These are phyloP conservation scores for Talaromyces sp. DNA, from an alignment of 2,329 filamentous ascomycete genomes.

Conservation along the genomic window DNA sequence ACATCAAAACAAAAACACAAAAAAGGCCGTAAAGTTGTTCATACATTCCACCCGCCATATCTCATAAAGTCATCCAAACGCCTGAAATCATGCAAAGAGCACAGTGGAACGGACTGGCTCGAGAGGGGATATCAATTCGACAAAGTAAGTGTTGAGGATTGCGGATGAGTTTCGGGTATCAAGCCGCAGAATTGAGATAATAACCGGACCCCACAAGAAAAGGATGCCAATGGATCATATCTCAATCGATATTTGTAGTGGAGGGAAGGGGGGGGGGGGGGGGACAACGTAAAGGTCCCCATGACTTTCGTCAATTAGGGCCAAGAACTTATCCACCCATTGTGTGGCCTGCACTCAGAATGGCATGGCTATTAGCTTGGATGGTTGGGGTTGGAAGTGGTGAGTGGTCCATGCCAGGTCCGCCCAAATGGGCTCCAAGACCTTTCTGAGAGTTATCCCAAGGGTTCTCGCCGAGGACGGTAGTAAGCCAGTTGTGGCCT, in stretches of 20 bases:
- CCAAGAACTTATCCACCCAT: constrained; percentile 31
- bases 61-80: constrained; percentile 37
- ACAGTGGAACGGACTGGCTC: constrained; percentile 5
- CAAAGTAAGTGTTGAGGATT: background rate
- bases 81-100: constrained; percentile 34
- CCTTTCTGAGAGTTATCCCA: constrained; percentile 48
- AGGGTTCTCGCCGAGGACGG: constrained; percentile 76
- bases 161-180: background rate
- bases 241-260: too few relatives aligned
- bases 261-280: too few relatives aligned
- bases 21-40: constrained; percentile 31
- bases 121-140: constrained; percentile 1
- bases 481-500: constrained; percentile 78
- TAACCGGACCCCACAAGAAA: too few relatives aligned
- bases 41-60: constrained; percentile 36
- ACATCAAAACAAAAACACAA: constrained; percentile 15
- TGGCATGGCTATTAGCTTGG: constrained; percentile 43
- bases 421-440: constrained; percentile 32
- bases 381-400: constrained; percentile 37
- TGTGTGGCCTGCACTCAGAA: constrained; percentile 46
- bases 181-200: too few relatives aligned
- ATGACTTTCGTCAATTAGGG: background rate
- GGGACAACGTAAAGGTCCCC: background rate
- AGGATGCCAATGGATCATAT: too few relatives aligned
- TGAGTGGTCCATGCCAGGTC: constrained; percentile 36